These are phyloP conservation scores for Triticum urartu DNA, from an alignment of 176 grass and related monocot species.

Conservation along the genomic window DNA sequence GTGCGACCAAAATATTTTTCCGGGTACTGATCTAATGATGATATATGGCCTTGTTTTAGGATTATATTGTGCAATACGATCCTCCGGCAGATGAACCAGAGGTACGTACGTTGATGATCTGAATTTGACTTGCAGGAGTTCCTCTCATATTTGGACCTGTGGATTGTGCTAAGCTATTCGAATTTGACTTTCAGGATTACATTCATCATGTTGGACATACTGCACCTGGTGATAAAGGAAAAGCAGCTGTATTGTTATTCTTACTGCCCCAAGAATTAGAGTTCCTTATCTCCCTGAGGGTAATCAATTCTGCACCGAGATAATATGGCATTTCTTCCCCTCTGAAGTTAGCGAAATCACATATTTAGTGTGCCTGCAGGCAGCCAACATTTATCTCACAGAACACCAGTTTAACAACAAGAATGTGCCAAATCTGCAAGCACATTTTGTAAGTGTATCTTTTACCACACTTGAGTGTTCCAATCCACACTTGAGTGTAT, in stretches of 20 bases:
- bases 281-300: slow-evolving; percentile 78
- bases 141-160: neutral
- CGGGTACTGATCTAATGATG: neutral
- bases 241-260: slow-evolving; percentile 74
- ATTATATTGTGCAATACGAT: slow-evolving; percentile 97
- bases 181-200: slow-evolving; percentile 72
- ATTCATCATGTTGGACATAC: slow-evolving; percentile 78
- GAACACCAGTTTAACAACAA: slow-evolving; percentile 78
- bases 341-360: neutral
- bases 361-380: slow-evolving; percentile 50
- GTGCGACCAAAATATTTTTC: neutral
- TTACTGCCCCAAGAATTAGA: slow-evolving; percentile 79
- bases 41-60: slow-evolving; percentile 42
- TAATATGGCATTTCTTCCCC: neutral
- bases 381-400: slow-evolving; percentile 74
- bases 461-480: neutral
- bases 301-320: slow-evolving; percentile 12
- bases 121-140: slow-evolving; percentile 46
- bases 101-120: slow-evolving; percentile 36
- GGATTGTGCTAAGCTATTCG: neutral
- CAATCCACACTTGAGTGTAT: slow-evolving; percentile 20
- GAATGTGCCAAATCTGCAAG: slow-evolving; percentile 81
- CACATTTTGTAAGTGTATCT: slow-evolving; percentile 60
- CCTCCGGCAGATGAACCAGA: slow-evolving; percentile 75
- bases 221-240: slow-evolving; percentile 70